Base-by-base conservation (phyloP, 768 basidiomycete genomes). In the Baorangia bicolor region DNA sequence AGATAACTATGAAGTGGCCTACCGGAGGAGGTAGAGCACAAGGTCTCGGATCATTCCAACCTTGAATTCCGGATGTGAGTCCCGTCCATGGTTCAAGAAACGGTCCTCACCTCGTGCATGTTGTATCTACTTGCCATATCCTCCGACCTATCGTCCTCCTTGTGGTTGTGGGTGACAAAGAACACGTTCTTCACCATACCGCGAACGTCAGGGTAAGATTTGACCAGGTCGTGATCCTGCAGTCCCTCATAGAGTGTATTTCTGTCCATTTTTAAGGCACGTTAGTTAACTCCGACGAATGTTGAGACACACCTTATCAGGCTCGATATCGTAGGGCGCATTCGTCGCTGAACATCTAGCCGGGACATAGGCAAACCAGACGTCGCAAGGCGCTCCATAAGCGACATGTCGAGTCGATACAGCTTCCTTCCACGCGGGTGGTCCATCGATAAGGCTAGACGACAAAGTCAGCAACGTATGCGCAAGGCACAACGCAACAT, bases 121-220 rank as follows among this genome's bases (percentile, higher is more conserved):
- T 91, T 91, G 65, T 74, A 82, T 58, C 86, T 90, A 49, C 84
- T 86, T 0, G 76, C 76, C 0, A 82, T 81, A n/a, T 90, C 86
- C 6, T 86, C 84, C 10, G 59, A 71, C 1, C 80, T 80, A 4
- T 77, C 81, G 31, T 81, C 82, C 67, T 92, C 90, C 43, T 65
- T 69, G 62, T 90, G 77, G 5, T 65, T 70, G 56, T 92, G 90
- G 10, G 78, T 77, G 49, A 90, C 61, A 71, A 92, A 92, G 66
- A 82, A 88, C 1, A 90, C 72, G 55, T 89, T 82, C 55, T 82
- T 81, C 5, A 71, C 62, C 66, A 91, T 75, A 1, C 90, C 90
- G 21, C 79, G 77, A 10, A 91, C 84, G 13, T 74, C 65, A 0
- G 81, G 81, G 66, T 87, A 86, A 0, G 63, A 3, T 2, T 56